Evolutionary conservation across 2,329 filamentous ascomycete species (phyloP).

Genomic region (Teratosphaeriaceae sp.): DNA sequence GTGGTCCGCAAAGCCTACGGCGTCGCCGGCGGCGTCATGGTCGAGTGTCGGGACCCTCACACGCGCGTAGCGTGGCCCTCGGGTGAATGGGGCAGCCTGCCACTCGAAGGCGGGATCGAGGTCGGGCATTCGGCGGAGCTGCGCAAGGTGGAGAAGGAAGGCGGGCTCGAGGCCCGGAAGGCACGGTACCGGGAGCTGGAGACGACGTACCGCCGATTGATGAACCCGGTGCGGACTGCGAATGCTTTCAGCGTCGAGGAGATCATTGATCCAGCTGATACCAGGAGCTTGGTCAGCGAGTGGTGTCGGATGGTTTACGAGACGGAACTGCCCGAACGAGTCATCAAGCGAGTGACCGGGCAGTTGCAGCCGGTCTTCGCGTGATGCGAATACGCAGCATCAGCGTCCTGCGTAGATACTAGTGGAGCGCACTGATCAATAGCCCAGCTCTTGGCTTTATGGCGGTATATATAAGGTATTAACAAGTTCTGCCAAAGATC

Average conservation of each 20-base stretch:
- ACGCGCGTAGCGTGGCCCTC: slow-evolving; percentile 59
- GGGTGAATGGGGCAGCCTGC: slow-evolving; percentile 55
- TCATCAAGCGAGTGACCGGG: slow-evolving; percentile 35
- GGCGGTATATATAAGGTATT: not conserved
- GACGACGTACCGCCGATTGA: slow-evolving; percentile 53
- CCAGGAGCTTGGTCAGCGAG: slow-evolving; percentile 47
- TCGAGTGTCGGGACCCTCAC: slow-evolving; percentile 54
- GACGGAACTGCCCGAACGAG: slow-evolving; percentile 43
- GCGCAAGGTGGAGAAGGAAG: slow-evolving; percentile 46
- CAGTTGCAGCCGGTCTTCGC: slow-evolving; percentile 27
- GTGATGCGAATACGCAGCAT: no score
- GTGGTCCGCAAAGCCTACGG: slow-evolving; percentile 56
- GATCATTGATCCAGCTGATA: slow-evolving; percentile 57
- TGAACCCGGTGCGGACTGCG: slow-evolving; percentile 59
- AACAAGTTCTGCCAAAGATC: no score
- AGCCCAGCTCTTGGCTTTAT: not conserved
- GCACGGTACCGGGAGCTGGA: slow-evolving; percentile 51
- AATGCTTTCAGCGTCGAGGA: slow-evolving; percentile 59
- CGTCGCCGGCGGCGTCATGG: slow-evolving; percentile 59
- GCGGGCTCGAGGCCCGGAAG: slow-evolving; percentile 42
- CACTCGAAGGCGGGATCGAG: slow-evolving; percentile 58
- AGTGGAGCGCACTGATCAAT: not conserved
- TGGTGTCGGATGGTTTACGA: slow-evolving; percentile 54
- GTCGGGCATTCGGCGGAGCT: slow-evolving; percentile 56
- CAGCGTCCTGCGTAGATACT: no score